Evolutionary conservation across 2,329 filamentous ascomycete species (phyloP).

Genomic region (Teratosphaeria zuluensis): DNA sequence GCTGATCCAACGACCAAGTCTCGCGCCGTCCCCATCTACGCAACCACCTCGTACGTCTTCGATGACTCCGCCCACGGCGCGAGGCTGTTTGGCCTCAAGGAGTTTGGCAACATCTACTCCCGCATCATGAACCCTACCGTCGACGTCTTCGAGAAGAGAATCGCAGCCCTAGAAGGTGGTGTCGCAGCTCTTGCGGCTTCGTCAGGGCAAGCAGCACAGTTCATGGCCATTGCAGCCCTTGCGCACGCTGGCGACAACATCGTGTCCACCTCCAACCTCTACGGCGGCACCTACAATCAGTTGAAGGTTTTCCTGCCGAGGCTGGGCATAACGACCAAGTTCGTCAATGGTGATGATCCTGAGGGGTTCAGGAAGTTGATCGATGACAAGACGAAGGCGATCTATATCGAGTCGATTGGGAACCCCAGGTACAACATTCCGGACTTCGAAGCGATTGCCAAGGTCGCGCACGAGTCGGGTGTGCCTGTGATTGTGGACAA

Average conservation of each 20-base stretch:
- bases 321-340: conserved; percentile 82
- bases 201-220: conserved; percentile 84
- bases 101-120: conserved; percentile 96
- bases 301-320: conserved; percentile 83
- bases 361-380: conserved; percentile 73
- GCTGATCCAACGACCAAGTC: conserved; percentile 75
- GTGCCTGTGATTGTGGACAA: conserved; percentile 68
- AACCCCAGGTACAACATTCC: conserved; percentile 92
- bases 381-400: conserved; percentile 85
- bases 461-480: conserved; percentile 61
- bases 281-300: conserved; percentile 95
- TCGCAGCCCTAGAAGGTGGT: conserved; percentile 91
- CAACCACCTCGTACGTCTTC: conserved; percentile 84
- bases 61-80: conserved; percentile 94
- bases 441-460: conserved; percentile 77
- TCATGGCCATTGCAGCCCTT: conserved; percentile 79
- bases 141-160: conserved; percentile 92
- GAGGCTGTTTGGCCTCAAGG: conserved; percentile 89
- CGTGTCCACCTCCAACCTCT: conserved; percentile 78
- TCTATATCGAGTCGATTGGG: conserved; percentile 86
- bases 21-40: conserved; percentile 91
- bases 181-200: conserved; percentile 74
- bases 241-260: conserved; percentile 88
- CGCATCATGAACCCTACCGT: conserved; percentile 94
- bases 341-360: conserved; percentile 69